Conservation (phyloP, 225 moss, liverwort and hornwort genomes). For the Marchantia paleacea region DNA sequence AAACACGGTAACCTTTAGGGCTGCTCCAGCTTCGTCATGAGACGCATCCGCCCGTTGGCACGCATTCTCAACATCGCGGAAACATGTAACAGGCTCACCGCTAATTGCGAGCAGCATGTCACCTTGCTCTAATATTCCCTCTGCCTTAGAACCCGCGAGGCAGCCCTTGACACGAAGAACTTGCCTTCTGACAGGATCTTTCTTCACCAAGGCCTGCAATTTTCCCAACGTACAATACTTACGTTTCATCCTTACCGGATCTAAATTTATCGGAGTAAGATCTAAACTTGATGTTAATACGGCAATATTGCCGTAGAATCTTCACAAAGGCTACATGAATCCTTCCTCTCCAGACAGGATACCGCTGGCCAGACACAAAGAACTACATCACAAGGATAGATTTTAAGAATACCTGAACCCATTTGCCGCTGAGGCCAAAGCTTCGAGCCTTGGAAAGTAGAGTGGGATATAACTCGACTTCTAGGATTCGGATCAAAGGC, state of each 20-base stretch:
- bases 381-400: neutral
- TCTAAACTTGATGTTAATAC: too few species aligned
- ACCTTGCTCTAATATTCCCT: constrained; percentile 70
- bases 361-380: neutral
- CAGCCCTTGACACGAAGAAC: constrained; percentile 88
- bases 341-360: neutral
- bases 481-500: constrained; percentile 78
- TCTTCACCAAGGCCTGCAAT: constrained; percentile 56
- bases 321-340: too few species aligned
- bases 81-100: constrained; percentile 73
- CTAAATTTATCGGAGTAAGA: too few species aligned
- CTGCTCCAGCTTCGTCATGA: constrained; percentile 20
- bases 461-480: constrained; percentile 79
- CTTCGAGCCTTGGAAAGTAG: constrained; percentile 83
- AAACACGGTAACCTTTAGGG: constrained; percentile 62
- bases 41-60: constrained; percentile 56
- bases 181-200: constrained; percentile 66
- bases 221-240: neutral
- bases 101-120: constrained; percentile 85
- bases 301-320: too few species aligned
- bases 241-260: too few species aligned
- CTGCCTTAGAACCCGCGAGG: constrained; percentile 67
- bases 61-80: constrained; percentile 73
- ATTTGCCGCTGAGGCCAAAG: constrained; percentile 74
- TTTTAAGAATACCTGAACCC: constrained; percentile 56